These are phyloP conservation scores for Fusarium duplospermum DNA, from an alignment of 2,329 filamentous ascomycete genomes.

Conservation along the genomic window DNA sequence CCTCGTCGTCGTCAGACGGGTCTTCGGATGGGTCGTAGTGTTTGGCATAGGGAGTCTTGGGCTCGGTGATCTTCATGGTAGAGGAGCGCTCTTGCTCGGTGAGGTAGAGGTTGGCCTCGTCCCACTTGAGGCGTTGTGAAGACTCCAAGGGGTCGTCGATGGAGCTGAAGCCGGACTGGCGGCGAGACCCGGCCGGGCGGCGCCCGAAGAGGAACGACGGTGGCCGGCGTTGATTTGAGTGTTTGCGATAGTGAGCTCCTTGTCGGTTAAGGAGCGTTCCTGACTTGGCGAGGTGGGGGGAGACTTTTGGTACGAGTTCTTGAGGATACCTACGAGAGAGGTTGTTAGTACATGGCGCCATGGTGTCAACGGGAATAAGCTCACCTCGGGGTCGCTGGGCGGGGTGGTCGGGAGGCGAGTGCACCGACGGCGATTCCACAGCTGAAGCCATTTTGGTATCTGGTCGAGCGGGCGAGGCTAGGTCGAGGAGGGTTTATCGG, in stretches of 20 bases:
- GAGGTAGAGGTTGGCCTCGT: conserved; percentile 96
- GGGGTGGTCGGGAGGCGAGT: conserved; percentile 56
- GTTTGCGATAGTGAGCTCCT: conserved; percentile 93
- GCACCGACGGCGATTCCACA: conserved; percentile 53
- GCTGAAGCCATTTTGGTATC: conserved; percentile 55
- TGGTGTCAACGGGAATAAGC: conserved; percentile 9
- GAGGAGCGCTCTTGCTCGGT: conserved; percentile 95
- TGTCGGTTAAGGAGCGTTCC: conserved; percentile 68
- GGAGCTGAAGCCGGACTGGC: conserved; percentile 70
- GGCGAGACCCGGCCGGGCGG: conserved; percentile 74
- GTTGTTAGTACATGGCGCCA: conserved; percentile 8
- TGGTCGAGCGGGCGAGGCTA: conserved; percentile 13
- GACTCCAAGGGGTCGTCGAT: conserved; percentile 58
- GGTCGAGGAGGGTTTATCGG: conserved; percentile 30
- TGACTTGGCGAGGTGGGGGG: conserved; percentile 63
- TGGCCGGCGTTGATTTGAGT: conserved; percentile 94
- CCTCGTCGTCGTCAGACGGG: conserved; percentile 79
- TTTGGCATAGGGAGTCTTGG: conserved; percentile 95
- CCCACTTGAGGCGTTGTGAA: conserved; percentile 91
- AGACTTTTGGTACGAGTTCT: conserved; percentile 81
- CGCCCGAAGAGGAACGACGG: conserved; percentile 81
- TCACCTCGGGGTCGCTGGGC: conserved; percentile 60
- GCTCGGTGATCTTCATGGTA: conserved; percentile 99
- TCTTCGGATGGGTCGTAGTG: conserved; percentile 93
- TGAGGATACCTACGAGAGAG: conserved; percentile 81